Conservation (phyloP, 495 filamentous ascomycete species). For the Tuber indicum region DNA sequence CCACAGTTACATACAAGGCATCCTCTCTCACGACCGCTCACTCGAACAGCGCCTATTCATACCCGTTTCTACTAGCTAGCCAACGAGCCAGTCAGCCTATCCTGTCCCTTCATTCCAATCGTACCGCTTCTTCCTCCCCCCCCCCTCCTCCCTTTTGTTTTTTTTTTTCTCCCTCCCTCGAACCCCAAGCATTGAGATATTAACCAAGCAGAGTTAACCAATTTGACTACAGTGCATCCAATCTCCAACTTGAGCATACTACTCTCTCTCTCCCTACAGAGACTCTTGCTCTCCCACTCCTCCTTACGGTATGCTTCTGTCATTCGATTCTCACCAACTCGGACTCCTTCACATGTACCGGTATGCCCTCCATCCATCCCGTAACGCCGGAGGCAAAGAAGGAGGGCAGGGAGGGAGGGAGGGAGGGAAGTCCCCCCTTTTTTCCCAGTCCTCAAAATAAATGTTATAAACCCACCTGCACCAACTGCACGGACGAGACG, state of each 20-base stretch:
- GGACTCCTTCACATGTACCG: not conserved
- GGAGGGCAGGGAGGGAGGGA: not conserved
- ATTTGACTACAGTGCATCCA: not conserved
- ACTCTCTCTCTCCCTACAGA: not conserved
- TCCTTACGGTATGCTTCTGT: not conserved
- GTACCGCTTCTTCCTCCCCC: not conserved
- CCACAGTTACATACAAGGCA: not conserved
- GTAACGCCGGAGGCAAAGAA: not conserved
- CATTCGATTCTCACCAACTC: not conserved
- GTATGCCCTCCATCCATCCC: not conserved
- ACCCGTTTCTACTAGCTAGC: not conserved
- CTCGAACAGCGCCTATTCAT: not conserved
- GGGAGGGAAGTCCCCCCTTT: not conserved
- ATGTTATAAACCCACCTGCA: constrained; percentile 3
- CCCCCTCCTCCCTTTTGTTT: not conserved
- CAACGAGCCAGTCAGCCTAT: not conserved
- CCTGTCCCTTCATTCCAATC: not conserved
- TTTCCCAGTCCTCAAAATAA: not conserved
- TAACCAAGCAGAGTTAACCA: not conserved
- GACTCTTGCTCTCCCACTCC: not conserved
- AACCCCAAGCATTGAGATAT: not conserved
- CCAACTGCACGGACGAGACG: not conserved
- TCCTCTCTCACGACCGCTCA: not conserved
- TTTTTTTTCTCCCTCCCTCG: not conserved
- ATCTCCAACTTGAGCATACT: not conserved